Conservation (phyloP, 768 basidiomycete genomes). For the Tylopilus vinaceipallidus region DNA sequence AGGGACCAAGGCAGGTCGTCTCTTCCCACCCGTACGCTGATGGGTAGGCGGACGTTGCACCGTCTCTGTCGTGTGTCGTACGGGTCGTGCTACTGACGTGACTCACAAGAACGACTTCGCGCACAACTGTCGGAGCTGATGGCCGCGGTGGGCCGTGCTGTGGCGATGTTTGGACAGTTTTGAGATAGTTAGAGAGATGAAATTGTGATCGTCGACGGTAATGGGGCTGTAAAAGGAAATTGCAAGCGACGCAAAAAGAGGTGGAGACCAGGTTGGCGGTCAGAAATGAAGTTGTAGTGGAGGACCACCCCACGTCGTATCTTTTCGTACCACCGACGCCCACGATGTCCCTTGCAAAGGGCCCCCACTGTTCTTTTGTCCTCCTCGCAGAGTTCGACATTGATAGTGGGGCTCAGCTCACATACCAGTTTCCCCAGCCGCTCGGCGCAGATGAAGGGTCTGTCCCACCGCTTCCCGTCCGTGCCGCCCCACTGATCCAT, state of each 20-base stretch:
- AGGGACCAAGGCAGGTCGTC: conserved; percentile 37
- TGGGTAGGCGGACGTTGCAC: conserved; percentile 24
- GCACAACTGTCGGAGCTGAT: conserved; percentile 26
- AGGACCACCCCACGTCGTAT: conserved; percentile 4
- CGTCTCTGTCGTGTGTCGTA: conserved; percentile 1
- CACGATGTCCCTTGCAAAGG: conserved; percentile 53
- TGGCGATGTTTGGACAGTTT: conserved; percentile 21
- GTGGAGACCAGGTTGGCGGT: conserved; percentile 1
- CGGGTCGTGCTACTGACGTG: conserved; percentile 15
- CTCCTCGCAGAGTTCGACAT: conserved; percentile 99
- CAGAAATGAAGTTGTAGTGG: conserved; percentile 8
- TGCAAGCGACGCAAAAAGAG: conserved; percentile 7
- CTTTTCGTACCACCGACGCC: conserved; percentile 4
- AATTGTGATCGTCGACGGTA: not conserved
- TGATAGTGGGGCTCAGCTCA: conserved; percentile 86
- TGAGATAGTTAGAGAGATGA: conserved; percentile 8
- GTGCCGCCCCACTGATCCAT: conserved; percentile 1
- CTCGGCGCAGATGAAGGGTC: conserved; percentile 94
- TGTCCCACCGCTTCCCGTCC: conserved; percentile 13
- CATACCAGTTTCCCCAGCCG: conserved; percentile 95
- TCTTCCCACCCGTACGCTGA: conserved; percentile 9
- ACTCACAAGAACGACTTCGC: conserved; percentile 22
- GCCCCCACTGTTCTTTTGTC: conserved; percentile 86
- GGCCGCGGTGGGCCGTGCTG: conserved; percentile 25
- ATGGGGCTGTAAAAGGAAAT: conserved; percentile 29